Conservation (phyloP, 179 eudicot genomes). For the Camellia oleifera region DNA sequence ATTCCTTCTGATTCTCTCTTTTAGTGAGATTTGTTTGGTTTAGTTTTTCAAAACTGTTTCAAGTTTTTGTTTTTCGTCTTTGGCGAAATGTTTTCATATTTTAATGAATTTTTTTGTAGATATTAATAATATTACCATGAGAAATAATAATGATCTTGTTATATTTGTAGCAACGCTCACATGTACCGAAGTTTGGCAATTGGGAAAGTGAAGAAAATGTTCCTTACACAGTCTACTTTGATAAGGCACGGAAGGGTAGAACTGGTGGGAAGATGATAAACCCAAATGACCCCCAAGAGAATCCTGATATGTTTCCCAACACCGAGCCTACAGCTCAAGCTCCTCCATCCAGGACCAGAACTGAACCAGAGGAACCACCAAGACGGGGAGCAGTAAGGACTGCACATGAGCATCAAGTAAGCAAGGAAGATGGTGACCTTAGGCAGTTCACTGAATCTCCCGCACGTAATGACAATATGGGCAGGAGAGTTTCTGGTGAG, state of each 20-base stretch:
- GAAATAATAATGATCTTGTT: background rate
- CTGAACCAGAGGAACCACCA: constrained; percentile 20
- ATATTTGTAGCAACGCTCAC: constrained; percentile 37
- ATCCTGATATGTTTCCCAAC: constrained; percentile 28
- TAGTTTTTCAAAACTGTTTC: too few relatives aligned
- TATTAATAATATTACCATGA: too few relatives aligned
- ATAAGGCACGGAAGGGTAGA: constrained; percentile 51
- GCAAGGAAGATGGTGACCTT: constrained; percentile 25
- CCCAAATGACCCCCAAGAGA: constrained; percentile 50
- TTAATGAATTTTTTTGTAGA: background rate
- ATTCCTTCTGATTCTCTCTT: too few relatives aligned
- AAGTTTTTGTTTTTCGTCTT: too few relatives aligned
- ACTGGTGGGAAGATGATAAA: constrained; percentile 52
- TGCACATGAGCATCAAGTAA: constrained; percentile 3
- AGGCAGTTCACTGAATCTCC: constrained; percentile 19
- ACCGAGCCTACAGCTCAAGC: background rate
- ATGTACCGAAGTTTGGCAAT: constrained; percentile 62
- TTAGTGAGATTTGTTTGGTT: too few relatives aligned
- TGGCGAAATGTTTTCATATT: too few relatives aligned
- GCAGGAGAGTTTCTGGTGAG: constrained; percentile 28
- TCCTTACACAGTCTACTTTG: constrained; percentile 66
- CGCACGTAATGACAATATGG: constrained; percentile 19
- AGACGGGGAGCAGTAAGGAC: constrained; percentile 27
- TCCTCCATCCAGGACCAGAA: constrained; percentile 14
- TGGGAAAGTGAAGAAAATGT: constrained; percentile 59